Base-by-base conservation (phyloP, 805 yeast species). In the Candida manassasensis region DNA sequence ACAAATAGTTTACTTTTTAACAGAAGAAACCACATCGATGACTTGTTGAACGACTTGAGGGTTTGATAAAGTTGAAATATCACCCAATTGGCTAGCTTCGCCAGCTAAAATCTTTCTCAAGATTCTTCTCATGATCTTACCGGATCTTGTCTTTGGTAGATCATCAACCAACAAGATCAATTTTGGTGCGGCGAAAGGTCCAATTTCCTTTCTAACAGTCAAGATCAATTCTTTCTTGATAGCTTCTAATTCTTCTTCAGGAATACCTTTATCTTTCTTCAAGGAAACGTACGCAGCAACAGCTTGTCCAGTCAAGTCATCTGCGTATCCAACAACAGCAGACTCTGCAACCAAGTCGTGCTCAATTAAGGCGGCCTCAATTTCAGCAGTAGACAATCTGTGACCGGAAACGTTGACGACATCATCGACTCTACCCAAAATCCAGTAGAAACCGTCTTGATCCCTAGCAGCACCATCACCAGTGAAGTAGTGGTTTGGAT, bases 381-480 rank as follows among this genome's bases (percentile, higher is more conserved):
- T 93, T 68, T 93, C 98, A 16, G 97, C 94, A 30, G 98, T 90
- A n/a, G 97, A 87, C 48, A 93, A 74, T 63, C 98, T 81, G 67
- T 93, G 98, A 48, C 98, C 98, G 35, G 95, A 82, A 26, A 93
- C 97, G 57, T 93, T 93, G 48, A 90, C 98, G 40, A 93, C 97
- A 54, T 93, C 98, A 61, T 93, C 97, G 45, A 93, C 97, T 64
- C 98, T 83, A 53, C 98, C 98, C 63, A 90, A 77, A 60, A 93
- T 90, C 96, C 97, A 93, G 70, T 80, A 86, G 73, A 81, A 93
- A 34, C 97, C 97, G 55, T 93, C 97, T 43, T 77, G 77, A 61
- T 93, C 98, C 59, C 97, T 80, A 29, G 95, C 97, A 36, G 97
- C 97, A 67, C 97, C 97, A 60, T 90, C 98, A 52, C 98, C 98